Percentiles rank a stretch among this genome's conserved stretches.
phyloP scores from a whole-genome alignment of 768 basidiomycete genomes.

The Boletus subcaerulescens region DNA sequence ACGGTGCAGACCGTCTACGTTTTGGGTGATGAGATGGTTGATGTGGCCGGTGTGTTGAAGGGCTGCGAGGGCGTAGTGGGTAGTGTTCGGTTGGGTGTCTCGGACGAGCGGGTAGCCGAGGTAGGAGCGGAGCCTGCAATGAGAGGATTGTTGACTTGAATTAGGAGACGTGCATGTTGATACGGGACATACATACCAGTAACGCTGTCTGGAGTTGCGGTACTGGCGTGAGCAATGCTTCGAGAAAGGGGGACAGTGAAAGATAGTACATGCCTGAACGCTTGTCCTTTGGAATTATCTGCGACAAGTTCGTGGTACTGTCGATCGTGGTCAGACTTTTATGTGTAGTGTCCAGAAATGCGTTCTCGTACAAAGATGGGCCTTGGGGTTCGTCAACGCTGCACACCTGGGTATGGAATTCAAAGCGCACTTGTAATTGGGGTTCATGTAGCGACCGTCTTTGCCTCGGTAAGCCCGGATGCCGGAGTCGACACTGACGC shows the following conservation, averaged over 20 bases:
- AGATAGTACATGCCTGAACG: constrained; percentile 56
- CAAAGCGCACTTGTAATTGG: constrained; percentile 72
- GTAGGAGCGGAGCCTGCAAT: constrained; percentile 61
- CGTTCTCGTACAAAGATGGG: constrained; percentile 50
- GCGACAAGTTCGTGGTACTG: constrained; percentile 83
- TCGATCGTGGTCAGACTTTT: constrained; percentile 11
- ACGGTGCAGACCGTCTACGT: constrained; percentile 93
- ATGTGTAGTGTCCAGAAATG: background rate
- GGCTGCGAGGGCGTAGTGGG: constrained; percentile 84
- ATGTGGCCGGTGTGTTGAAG: constrained; percentile 67
- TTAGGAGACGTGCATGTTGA: background rate
- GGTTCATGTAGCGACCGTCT: constrained; percentile 86
- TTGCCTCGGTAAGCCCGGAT: constrained; percentile 89
- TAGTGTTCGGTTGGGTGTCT: constrained; percentile 82
- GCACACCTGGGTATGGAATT: no score
- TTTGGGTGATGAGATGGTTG: constrained; percentile 72
- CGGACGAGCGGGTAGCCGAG: constrained; percentile 86
- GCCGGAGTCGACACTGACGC: constrained; percentile 93
- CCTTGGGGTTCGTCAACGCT: constrained; percentile 28
- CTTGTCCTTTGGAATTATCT: constrained; percentile 59
- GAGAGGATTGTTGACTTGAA: background rate
- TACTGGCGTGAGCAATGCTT: constrained; percentile 3
- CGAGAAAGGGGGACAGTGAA: background rate
- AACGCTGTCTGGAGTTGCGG: constrained; percentile 61
- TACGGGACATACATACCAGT: constrained; percentile 51